Evolutionary conservation across 345 rosid genomes (phyloP).

Genomic region (Passiflora organensis): DNA sequence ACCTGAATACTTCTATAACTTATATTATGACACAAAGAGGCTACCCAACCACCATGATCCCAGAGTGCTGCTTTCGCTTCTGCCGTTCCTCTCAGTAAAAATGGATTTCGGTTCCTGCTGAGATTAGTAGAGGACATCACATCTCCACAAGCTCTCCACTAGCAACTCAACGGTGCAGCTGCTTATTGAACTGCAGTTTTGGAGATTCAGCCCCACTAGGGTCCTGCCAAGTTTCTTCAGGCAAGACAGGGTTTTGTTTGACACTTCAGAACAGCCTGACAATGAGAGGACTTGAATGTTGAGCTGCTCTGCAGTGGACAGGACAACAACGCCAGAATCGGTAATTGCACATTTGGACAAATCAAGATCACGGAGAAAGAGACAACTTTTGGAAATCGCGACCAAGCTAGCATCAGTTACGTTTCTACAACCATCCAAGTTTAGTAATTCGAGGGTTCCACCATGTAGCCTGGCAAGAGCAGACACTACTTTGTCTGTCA

Average conservation of each 20-base stretch:
- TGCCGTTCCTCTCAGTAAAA: no score
- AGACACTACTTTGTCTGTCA: conserved; percentile 59
- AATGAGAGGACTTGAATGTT: conserved; percentile 72
- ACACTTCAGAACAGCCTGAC: conserved; percentile 58
- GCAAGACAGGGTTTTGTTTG: conserved; percentile 58
- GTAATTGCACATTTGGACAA: conserved; percentile 62
- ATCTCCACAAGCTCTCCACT: conserved; percentile 65
- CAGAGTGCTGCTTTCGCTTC: conserved; percentile 4
- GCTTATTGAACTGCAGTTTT: conserved; percentile 69
- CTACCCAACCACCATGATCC: no score
- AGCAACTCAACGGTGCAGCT: conserved; percentile 45
- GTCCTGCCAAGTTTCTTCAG: conserved; percentile 54
- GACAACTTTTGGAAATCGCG: conserved; percentile 64
- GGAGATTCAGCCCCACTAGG: conserved; percentile 71
- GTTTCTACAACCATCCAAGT: conserved; percentile 66
- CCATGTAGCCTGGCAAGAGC: conserved; percentile 57
- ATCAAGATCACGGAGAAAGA: conserved; percentile 69
- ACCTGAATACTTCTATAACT: no score
- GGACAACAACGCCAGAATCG: conserved; percentile 53
- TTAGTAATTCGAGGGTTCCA: conserved; percentile 64
- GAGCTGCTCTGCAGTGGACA: conserved; percentile 49
- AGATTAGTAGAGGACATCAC: conserved; percentile 71
- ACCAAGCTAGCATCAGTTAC: conserved; percentile 59
- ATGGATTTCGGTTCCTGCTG: neutral
- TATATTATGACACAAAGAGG: no score